These are phyloP conservation scores for Violaceomyces palustris DNA, from an alignment of 1,284 basidiomycete genomes.

Conservation along the genomic window DNA sequence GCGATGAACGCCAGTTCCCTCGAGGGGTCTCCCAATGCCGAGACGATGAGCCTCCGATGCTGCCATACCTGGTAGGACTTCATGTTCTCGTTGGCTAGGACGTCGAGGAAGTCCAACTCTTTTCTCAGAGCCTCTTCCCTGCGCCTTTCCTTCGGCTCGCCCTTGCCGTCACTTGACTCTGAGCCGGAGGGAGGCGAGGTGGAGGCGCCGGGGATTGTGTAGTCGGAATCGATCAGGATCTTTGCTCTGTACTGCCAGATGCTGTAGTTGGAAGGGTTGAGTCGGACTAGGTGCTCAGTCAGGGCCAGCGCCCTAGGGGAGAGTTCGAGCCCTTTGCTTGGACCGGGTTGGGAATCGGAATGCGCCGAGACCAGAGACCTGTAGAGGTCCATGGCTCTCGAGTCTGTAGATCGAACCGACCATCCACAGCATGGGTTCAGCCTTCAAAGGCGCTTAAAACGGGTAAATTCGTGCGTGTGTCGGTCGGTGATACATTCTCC, in stretches of 20 bases:
- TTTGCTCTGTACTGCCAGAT: slow-evolving; percentile 45
- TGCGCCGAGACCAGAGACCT: slow-evolving; percentile 24
- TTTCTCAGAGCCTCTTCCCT: slow-evolving; percentile 8
- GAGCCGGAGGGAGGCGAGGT: neutral
- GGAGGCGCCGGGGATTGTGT: neutral
- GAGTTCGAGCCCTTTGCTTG: slow-evolving; percentile 23
- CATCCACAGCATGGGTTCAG: too few species aligned
- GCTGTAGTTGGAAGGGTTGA: slow-evolving; percentile 44
- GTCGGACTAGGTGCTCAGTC: slow-evolving; percentile 33
- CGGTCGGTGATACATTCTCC: neutral
- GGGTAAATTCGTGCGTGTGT: neutral
- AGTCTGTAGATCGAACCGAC: slow-evolving; percentile 12
- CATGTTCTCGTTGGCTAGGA: slow-evolving; percentile 40
- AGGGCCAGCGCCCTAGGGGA: slow-evolving; percentile 33
- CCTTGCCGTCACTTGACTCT: too few species aligned
- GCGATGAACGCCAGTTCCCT: slow-evolving; percentile 34
- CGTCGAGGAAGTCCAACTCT: slow-evolving; percentile 38
- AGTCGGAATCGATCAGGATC: slow-evolving; percentile 35
- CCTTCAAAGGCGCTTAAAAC: neutral
- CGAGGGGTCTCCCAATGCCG: slow-evolving; percentile 27
- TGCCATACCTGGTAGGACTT: slow-evolving; percentile 52
- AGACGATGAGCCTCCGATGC: slow-evolving; percentile 35
- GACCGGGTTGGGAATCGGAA: too few species aligned
- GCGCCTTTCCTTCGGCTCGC: neutral
- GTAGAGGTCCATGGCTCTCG: slow-evolving; percentile 44